Conservation (phyloP, 108 stramenopile genomes). For the Cyclotella distinguenda region DNA sequence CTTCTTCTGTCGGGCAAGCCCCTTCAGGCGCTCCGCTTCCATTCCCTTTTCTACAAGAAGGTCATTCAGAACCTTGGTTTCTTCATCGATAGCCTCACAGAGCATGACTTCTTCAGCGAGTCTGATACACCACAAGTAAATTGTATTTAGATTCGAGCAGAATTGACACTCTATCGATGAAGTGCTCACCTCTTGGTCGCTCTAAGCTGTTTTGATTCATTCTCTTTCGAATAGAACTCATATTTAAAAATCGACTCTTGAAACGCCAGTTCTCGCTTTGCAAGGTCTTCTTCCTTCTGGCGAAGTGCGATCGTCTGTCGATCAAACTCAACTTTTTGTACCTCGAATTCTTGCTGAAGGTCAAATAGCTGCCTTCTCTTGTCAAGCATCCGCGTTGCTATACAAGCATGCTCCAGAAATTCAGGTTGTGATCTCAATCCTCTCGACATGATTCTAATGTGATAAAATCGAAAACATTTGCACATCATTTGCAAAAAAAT, state of each 20-base stretch:
- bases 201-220: constrained; percentile 8
- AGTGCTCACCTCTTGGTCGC: constrained; percentile 25
- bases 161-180: background rate
- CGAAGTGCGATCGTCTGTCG: background rate
- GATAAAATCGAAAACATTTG: no score
- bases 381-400: constrained; percentile 33
- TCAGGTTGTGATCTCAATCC: constrained; percentile 3
- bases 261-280: constrained; percentile 14
- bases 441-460: background rate
- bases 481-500: no score
- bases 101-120: constrained; percentile 23
- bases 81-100: background rate
- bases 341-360: constrained; percentile 13
- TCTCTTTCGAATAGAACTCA: constrained; percentile 9
- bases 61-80: background rate
- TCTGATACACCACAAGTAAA: constrained; percentile 5
- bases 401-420: constrained; percentile 38
- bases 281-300: constrained; percentile 14
- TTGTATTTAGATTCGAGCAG: background rate
- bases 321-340: constrained; percentile 14
- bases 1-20: constrained; percentile 4
- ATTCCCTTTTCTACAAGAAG: constrained; percentile 12
- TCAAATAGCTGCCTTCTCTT: constrained; percentile 40
- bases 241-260: constrained; percentile 23
- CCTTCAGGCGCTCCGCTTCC: background rate